phyloP scores from a whole-genome alignment of 1,284 basidiomycete genomes.

The Coniophora puteana region DNA sequence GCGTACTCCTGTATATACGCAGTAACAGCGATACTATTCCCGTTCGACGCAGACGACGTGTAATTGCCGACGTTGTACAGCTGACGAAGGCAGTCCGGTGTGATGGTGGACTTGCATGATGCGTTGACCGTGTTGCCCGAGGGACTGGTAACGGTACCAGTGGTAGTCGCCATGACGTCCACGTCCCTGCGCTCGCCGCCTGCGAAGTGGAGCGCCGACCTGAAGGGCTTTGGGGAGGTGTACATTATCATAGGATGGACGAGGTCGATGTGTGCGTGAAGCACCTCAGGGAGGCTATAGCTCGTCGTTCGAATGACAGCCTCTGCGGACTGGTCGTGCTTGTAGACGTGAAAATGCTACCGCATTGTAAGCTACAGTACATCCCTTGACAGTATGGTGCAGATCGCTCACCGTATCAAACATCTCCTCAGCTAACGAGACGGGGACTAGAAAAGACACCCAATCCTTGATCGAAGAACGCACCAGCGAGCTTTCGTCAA shows the following conservation, averaged over 20 bases:
- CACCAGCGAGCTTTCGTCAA: conserved; percentile 30
- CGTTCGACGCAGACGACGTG: conserved; percentile 16
- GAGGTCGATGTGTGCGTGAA: conserved; percentile 59
- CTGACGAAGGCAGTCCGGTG: too few species aligned
- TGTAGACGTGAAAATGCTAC: conserved; percentile 57
- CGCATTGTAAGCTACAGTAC: too few species aligned
- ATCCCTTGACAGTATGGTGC: neutral
- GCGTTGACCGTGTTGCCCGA: conserved; percentile 36
- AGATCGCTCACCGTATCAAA: conserved; percentile 32
- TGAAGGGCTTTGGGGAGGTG: conserved; percentile 41
- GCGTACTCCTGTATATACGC: conserved; percentile 52
- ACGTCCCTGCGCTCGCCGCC: conserved; percentile 6
- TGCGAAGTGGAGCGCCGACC: conserved; percentile 37
- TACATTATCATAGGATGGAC: conserved; percentile 70
- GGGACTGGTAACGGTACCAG: conserved; percentile 16
- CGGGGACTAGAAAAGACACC: conserved; percentile 53
- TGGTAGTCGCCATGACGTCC: conserved; percentile 15
- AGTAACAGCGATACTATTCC: conserved; percentile 45
- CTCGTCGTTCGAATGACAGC: conserved; percentile 52
- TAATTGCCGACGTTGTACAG: too few species aligned
- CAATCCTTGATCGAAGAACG: conserved; percentile 47
- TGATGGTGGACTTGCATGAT: conserved; percentile 43
- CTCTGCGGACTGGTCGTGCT: conserved; percentile 45
- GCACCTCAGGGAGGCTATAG: conserved; percentile 57
- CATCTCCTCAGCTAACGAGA: conserved; percentile 54